These are phyloP conservation scores for Trichoderma aggressivum DNA, from an alignment of 2,329 filamentous ascomycete species.

Conservation along the genomic window DNA sequence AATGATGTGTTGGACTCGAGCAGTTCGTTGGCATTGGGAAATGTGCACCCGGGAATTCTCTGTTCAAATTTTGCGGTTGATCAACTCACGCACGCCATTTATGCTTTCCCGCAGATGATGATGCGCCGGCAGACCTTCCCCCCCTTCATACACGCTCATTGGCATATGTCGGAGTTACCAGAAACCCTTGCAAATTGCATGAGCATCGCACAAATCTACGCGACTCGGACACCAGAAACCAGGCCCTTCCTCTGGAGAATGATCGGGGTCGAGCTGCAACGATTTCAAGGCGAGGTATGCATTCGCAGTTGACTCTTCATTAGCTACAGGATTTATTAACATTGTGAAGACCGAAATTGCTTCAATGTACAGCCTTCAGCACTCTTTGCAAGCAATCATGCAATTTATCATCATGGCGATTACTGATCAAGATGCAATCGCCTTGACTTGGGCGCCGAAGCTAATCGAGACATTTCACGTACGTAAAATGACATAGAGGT, in stretches of 20 bases:
- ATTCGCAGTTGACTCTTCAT: not conserved
- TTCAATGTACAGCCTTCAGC: not conserved
- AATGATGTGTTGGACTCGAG: not conserved
- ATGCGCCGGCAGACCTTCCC: not conserved
- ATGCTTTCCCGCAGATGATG: constrained; percentile 7
- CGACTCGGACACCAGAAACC: not conserved
- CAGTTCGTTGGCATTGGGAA: not conserved
- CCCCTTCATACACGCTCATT: not conserved
- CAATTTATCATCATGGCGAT: not conserved
- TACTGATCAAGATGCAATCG: not conserved
- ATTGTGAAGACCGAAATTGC: not conserved
- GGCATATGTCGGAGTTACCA: not conserved
- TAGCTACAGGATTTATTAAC: not conserved
- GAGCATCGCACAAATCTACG: not conserved
- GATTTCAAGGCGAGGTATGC: not conserved
- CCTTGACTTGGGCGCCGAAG: not conserved
- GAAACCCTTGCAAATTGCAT: not conserved
- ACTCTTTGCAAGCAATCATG: not conserved
- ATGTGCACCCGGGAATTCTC: not conserved
- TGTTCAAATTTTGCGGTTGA: not conserved
- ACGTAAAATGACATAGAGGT: not conserved
- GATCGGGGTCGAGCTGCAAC: not conserved
- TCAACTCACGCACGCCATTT: not conserved
- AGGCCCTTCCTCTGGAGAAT: not conserved
- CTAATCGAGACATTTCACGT: not conserved